Evolutionary conservation across 306 rosid genomes (phyloP).

Genomic region (Sophora flavescens): DNA sequence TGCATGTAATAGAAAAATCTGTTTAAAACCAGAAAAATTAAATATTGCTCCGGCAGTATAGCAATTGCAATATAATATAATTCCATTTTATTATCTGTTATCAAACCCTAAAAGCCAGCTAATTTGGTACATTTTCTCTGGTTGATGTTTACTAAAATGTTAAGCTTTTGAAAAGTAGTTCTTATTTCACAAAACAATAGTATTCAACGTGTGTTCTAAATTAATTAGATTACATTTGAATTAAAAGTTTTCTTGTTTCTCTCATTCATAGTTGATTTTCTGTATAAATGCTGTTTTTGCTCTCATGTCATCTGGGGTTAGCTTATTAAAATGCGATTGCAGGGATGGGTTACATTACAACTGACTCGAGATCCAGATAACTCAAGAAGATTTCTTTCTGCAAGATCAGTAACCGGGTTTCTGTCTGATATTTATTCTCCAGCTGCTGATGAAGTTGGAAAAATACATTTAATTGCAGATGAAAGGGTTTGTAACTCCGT

Average conservation of each 20-base stretch:
- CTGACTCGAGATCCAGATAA: constrained; percentile 64
- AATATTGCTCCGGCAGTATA: neutral
- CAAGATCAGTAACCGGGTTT: constrained; percentile 84
- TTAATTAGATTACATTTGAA: neutral
- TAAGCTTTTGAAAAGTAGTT: constrained; percentile 6
- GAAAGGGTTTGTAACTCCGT: constrained; percentile 64
- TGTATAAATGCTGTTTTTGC: neutral
- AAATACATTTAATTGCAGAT: constrained; percentile 77
- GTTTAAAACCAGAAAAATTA: neutral
- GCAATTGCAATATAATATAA: neutral
- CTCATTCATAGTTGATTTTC: constrained; percentile 6
- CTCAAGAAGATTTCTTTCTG: constrained; percentile 77
- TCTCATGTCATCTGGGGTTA: constrained; percentile 15
- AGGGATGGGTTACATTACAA: constrained; percentile 89
- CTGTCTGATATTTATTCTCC: constrained; percentile 76
- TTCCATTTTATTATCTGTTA: neutral
- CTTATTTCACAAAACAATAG: constrained; percentile 6
- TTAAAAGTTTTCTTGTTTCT: neutral
- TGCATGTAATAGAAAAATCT: constrained; percentile 9
- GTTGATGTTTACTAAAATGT: neutral
- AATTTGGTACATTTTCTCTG: neutral
- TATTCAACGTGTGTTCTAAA: neutral
- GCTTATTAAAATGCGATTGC: constrained; percentile 46
- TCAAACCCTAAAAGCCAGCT: neutral
- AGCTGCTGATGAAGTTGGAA: constrained; percentile 85